Base-by-base conservation (phyloP, 441 rosid species). In the Jatropha podagrica region DNA sequence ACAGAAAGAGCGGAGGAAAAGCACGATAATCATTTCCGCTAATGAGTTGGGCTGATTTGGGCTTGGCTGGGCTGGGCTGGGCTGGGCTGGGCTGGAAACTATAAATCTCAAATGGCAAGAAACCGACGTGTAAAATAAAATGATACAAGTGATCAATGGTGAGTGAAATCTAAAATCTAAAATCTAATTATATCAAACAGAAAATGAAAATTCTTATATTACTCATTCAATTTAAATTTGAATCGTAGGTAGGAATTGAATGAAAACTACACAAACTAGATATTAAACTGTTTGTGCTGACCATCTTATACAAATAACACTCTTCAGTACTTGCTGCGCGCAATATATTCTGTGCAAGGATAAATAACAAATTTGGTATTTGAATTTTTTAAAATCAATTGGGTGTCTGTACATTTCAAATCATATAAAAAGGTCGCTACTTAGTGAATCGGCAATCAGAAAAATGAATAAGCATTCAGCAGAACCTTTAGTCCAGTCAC, bases 11-110 rank as follows among this genome's bases (percentile, higher is more conserved):
- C 60, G 65, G 18, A 60, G 51, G 20, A 27, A 17, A 59, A 65
- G 23, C 40, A 65, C 55, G 27, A 69, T 62, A 42, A 63, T 10
- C 3, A n/a, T 46, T 69, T 13, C 0, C 51, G n/a, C 60, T 23
- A 62, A 48, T 4, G 40, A 5, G 42, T 40, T 54, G 71, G 64
- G 71, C 63, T 52, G 5, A 2, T 14, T 46, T 48, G 51, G 51
- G 65, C 40, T 73, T 11, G 4, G 5, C 46, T 40, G 51, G 61
- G 65, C 40, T 73, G 74, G 77, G n/a, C n/a, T 48, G 51, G 51
- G 65, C 40, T 73, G 2, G 4, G 5, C 46, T 40, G 51, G 61
- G 65, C 40, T 73, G 74, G 77, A 13, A 9, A 4, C 14, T 51
- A 10, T 10, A 14, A 51, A 51, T 51, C 55, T 51, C 2, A 44